These are phyloP conservation scores for Scedosporium dehoogii DNA, from an alignment of 2,329 filamentous ascomycete genomes.

Conservation along the genomic window DNA sequence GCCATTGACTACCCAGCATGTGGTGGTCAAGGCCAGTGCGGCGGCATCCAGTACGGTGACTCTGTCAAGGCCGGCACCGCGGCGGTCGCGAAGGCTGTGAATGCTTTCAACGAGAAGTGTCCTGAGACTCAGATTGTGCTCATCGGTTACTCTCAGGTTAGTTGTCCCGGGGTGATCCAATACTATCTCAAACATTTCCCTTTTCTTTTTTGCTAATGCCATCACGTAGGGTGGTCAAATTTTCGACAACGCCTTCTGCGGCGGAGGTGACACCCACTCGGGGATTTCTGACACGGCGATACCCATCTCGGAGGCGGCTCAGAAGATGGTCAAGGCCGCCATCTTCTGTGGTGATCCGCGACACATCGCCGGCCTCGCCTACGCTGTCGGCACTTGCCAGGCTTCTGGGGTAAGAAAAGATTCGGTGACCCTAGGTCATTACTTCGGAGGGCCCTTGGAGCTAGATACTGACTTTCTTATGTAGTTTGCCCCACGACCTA, in stretches of 20 bases:
- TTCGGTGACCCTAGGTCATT: background rate
- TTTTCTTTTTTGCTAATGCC: background rate
- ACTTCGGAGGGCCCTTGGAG: background rate
- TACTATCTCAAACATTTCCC: background rate
- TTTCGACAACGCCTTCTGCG: constrained; percentile 53
- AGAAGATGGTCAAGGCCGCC: constrained; percentile 49
- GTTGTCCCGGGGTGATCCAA: background rate
- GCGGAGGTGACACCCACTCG: constrained; percentile 41
- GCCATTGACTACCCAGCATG: constrained; percentile 48
- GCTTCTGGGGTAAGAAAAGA: constrained; percentile 40
- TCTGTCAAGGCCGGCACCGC: constrained; percentile 47
- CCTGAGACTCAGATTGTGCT: constrained; percentile 48
- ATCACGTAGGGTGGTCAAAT: constrained; percentile 46
- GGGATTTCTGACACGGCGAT: constrained; percentile 29
- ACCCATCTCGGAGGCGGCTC: constrained; percentile 32
- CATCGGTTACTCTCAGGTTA: constrained; percentile 52
- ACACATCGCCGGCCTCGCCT: constrained; percentile 42
- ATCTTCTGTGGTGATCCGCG: constrained; percentile 58
- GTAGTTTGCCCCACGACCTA: constrained; percentile 50
- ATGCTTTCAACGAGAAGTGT: constrained; percentile 43
- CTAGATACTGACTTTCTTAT: background rate
- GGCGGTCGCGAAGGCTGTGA: constrained; percentile 51
- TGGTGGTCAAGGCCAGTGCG: constrained; percentile 26
- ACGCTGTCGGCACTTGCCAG: constrained; percentile 50
- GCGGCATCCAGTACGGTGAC: constrained; percentile 49